These are phyloP conservation scores for Microsporum audouinii DNA, from an alignment of 2,329 filamentous ascomycete genomes.

Conservation along the genomic window DNA sequence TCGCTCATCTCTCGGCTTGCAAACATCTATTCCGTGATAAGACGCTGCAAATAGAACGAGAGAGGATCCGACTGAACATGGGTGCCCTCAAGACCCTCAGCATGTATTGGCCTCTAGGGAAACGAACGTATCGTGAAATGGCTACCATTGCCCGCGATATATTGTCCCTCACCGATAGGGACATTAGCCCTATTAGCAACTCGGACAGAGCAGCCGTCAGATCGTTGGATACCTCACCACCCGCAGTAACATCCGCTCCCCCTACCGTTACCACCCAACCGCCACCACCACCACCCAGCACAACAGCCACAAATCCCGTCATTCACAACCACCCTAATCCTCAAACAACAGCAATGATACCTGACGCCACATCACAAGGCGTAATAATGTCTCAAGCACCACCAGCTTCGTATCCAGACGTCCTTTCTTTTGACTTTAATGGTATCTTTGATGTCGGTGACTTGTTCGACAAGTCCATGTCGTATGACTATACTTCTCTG, in stretches of 20 bases:
- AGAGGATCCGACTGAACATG: constrained; percentile 32
- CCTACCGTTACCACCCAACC: no score
- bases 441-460: not conserved
- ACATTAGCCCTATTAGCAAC: constrained; percentile 5
- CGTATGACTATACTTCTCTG: not conserved
- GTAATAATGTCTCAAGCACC: not conserved
- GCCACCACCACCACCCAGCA: not conserved
- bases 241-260: not conserved
- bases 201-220: not conserved
- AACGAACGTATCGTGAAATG: constrained; percentile 28
- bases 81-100: constrained; percentile 28
- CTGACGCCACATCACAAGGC: not conserved
- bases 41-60: constrained; percentile 24
- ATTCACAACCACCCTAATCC: not conserved
- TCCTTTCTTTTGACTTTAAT: not conserved
- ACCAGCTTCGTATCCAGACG: not conserved
- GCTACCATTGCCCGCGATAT: constrained; percentile 30
- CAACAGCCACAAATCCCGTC: not conserved
- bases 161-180: constrained; percentile 12
- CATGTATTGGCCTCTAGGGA: constrained; percentile 26
- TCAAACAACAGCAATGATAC: not conserved
- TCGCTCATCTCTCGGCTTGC: constrained; percentile 50
- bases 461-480: constrained; percentile 3
- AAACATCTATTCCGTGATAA: constrained; percentile 25
- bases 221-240: not conserved